Evolutionary conservation across 345 rosid genomes (phyloP), one percentile per base, ranked within the genome.

Genomic region (Citrus medica): DNA sequence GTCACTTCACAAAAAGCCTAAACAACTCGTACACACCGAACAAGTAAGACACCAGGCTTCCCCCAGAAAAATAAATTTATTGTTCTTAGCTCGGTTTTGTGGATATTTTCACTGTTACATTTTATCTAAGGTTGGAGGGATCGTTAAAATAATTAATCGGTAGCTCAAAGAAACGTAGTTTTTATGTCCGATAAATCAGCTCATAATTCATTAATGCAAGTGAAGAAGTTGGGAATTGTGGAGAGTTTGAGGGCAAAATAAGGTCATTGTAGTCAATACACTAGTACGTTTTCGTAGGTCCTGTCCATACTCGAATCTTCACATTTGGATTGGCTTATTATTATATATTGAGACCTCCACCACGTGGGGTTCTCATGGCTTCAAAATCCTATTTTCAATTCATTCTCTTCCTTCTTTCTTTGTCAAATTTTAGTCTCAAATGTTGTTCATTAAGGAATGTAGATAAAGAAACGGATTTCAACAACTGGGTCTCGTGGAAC

Each of bases 401-500:
- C 79, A 9, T 72, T 70, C 28, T 79, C 70, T 78, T 81, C 74
- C 37, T 84, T 40, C 59, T 81, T 51, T 56, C 55, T 9, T 21
- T 73, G 24, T 74, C 64, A 6, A 46, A 4, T 12, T 24, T 24
- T 69, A 25, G 51, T 17, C 22, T 63, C 3, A 32, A 37, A 13
- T 67, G 76, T 33, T 58, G 81, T 74, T 67, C 87, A 3, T n/a
- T 17, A 5, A 1, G 37, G 30, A 67, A 30, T 46, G 30, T 53
- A 35, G 77, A 67, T 68, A 24, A 48, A 60, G 75, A 71, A 63
- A 35, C 67, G 12, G 83, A 78, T 1, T 89, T 71, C 80, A 53
- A 76, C 40, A 81, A 75, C 76, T 91, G 94, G 94, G 64, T 89
- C 33, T 75, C 85, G 0, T 87, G 93, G 95, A 89, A 88, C 46